Conservation (phyloP, 495 filamentous ascomycete genomes). For the Talaromyces adpressus region DNA sequence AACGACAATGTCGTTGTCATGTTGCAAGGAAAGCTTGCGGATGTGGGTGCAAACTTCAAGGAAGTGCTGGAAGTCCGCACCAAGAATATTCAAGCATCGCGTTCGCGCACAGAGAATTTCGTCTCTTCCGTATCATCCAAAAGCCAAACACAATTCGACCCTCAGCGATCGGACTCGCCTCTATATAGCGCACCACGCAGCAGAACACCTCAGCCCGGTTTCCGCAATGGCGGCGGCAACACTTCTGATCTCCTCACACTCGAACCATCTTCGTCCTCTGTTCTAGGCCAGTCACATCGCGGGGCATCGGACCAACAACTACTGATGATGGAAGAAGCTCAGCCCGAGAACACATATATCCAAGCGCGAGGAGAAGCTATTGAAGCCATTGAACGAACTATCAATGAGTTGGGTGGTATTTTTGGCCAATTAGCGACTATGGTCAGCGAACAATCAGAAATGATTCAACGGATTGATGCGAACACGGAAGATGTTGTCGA, state of each 20-base stretch:
- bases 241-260: conserved; percentile 73
- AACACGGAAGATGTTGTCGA: conserved; percentile 96
- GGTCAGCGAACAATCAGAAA: conserved; percentile 95
- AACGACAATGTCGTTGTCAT: conserved; percentile 95
- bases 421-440: conserved; percentile 96
- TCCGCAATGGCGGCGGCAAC: conserved; percentile 33
- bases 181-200: conserved; percentile 77
- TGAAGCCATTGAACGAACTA: conserved; percentile 93
- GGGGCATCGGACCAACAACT: conserved; percentile 79
- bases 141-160: conserved; percentile 55
- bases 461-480: conserved; percentile 87
- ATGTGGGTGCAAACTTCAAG: conserved; percentile 91
- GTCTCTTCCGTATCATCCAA: conserved; percentile 82
- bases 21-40: conserved; percentile 89
- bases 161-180: conserved; percentile 62
- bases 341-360: conserved; percentile 80
- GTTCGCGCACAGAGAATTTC: conserved; percentile 90
- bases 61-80: conserved; percentile 94
- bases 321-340: conserved; percentile 89
- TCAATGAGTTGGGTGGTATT: conserved; percentile 87
- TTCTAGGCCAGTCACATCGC: conserved; percentile 33
- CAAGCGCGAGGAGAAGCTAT: conserved; percentile 92
- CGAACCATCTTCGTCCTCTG: conserved; percentile 61
- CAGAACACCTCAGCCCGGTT: conserved; percentile 54
- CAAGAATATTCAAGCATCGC: conserved; percentile 95